phyloP scores from a whole-genome alignment of 176 grass and related monocot species.

The Chloris gayana region DNA sequence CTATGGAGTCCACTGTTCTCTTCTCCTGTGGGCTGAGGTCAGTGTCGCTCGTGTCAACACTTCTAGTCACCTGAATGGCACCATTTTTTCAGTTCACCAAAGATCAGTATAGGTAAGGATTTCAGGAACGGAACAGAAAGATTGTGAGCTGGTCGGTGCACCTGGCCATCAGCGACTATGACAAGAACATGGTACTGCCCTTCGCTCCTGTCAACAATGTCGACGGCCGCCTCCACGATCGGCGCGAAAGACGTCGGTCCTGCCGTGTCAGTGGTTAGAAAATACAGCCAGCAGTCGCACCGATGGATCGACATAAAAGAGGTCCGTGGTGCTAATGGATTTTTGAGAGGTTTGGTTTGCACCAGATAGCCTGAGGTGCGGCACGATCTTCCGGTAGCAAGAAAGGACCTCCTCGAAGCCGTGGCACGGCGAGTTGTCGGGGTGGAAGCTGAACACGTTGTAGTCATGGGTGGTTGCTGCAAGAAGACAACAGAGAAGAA shows the following conservation, averaged over 20 bases:
- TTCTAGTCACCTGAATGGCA: constrained; percentile 69
- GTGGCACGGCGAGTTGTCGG: constrained; percentile 68
- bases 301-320: background rate
- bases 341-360: background rate
- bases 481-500: background rate
- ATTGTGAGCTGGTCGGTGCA: constrained; percentile 1
- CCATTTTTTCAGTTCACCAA: background rate
- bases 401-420: constrained; percentile 91
- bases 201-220: constrained; percentile 74
- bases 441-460: constrained; percentile 84
- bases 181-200: constrained; percentile 95
- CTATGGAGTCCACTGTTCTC: constrained; percentile 83
- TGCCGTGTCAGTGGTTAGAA: background rate
- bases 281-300: constrained; percentile 31
- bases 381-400: constrained; percentile 74
- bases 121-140: background rate
- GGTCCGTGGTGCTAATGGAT: no score
- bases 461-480: constrained; percentile 84
- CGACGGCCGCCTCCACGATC: constrained; percentile 82
- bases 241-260: constrained; percentile 91
- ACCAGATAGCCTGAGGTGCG: constrained; percentile 81
- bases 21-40: constrained; percentile 88
- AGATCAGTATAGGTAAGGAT: no score
- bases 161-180: constrained; percentile 93
- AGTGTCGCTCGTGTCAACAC: constrained; percentile 48